Evolutionary conservation across 257 asterid species (phyloP).

Genomic region (Misopates orontium): DNA sequence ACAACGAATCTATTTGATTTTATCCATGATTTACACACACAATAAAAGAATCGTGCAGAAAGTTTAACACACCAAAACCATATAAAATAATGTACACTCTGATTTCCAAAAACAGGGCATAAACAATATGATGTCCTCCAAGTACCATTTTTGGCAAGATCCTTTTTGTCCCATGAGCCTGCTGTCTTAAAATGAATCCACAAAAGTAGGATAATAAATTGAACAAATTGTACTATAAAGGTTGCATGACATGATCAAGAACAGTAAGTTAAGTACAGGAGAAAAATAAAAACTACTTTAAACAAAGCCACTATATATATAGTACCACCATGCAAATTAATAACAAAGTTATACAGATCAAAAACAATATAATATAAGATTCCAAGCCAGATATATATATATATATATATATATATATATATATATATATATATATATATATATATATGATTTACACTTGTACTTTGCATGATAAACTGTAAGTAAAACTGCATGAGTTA

Average conservation of each 20-base stretch:
- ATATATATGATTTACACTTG: background rate
- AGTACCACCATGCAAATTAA: constrained; percentile 31
- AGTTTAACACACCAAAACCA: constrained; percentile 25
- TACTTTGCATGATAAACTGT: background rate
- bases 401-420: no score
- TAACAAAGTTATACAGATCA: background rate
- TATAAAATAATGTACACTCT: constrained; percentile 19
- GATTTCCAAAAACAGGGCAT: constrained; percentile 36
- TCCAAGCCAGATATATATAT: constrained; percentile 8
- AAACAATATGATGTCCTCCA: constrained; percentile 22
- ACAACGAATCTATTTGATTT: constrained; percentile 36
- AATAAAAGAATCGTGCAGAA: constrained; percentile 11
- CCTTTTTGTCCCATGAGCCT: constrained; percentile 21
- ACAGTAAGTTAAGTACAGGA: constrained; percentile 21
- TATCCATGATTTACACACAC: constrained; percentile 26
- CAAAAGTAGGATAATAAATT: constrained; percentile 15
- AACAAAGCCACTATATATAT: constrained; percentile 3
- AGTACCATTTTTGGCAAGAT: constrained; percentile 39
- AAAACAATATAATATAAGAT: constrained; percentile 1
- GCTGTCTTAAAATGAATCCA: constrained; percentile 24
- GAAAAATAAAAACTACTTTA: background rate
- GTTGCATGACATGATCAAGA: constrained; percentile 21
- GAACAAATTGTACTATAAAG: constrained; percentile 16
- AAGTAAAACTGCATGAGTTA: background rate
- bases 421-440: no score